Base-by-base conservation (phyloP, 2,329 filamentous ascomycete genomes). In the Rugonectria rugulosa region DNA sequence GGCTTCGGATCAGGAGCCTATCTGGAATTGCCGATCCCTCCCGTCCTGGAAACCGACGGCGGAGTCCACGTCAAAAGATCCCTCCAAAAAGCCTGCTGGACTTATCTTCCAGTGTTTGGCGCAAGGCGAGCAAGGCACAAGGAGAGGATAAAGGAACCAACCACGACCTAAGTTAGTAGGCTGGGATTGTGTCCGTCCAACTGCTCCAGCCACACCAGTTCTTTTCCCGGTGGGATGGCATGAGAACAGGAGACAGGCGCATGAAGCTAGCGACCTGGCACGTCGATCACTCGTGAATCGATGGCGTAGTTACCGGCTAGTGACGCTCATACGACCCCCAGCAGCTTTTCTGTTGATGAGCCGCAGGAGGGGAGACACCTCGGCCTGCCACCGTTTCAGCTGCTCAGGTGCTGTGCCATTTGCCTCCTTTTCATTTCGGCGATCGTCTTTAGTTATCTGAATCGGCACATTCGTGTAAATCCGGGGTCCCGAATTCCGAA, bases 1-100 rank as follows among this genome's bases (percentile, higher is more conserved):
- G 41, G 45, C 41, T 27, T 40, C 46, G 46, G 46, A 47, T 34
- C 34, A 32, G 38, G 34, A 50, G 53, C 53, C 53, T 56, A 56
- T 56, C 53, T 51, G 27, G 42, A 45, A 26, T 38, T 40, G 53
- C 51, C 53, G 53, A 56, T 56, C 53, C 46, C 46, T 50, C 53
- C 53, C 46, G 43, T 49, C 40, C 37, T 49, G 34, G 46, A 42
- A 56, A 42, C 40, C 41, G 53, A 45, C 20, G 15, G 52, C 43
- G 52, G 52, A 55, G 45, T 44, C 34, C 19, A 37, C 26, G 23
- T 41, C 52, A 49, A 55, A 55, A 55, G 45, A 41, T 55, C 52
- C 52, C 52, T 27, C 20, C 27, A 11, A n/a, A 27, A 4, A 23
- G 19, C 42, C 7, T 26, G 46, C 38, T 19, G 38, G 36, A 55